Conservation (phyloP, 2,329 filamentous ascomycete species). For the Pseudogymnoascus sp. region DNA sequence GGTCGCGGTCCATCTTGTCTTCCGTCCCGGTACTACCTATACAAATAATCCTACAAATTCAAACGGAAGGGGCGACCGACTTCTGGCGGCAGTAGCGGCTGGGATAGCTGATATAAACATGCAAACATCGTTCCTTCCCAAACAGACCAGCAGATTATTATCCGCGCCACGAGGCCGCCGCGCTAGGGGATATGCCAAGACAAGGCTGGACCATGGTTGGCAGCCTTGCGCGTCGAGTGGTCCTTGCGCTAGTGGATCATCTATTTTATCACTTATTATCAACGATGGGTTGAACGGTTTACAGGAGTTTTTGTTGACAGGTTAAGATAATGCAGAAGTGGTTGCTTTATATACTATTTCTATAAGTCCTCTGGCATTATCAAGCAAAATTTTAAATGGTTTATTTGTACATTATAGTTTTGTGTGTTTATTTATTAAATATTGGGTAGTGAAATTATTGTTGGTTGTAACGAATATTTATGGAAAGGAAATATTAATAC, state of each 20-base stretch:
- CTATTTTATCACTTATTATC: not conserved
- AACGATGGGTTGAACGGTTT: not conserved
- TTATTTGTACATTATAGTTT: no score
- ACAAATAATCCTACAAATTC: not conserved
- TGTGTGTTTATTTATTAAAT: no score
- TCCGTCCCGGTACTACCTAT: not conserved
- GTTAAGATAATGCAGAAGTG: not conserved
- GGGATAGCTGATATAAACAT: not conserved
- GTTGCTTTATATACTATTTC: not conserved
- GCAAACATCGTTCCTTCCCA: not conserved
- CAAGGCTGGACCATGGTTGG: not conserved
- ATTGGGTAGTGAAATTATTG: no score
- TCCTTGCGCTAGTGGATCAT: not conserved
- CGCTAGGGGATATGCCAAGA: not conserved
- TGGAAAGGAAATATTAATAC: no score
- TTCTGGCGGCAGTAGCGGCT: not conserved
- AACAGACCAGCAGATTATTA: not conserved
- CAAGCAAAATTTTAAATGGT: no score
- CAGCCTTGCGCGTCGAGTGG: not conserved
- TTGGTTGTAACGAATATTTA: no score
- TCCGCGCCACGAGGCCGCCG: not conserved
- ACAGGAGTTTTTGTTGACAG: not conserved
- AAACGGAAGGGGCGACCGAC: not conserved
- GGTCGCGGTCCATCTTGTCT: slow-evolving; percentile 20
- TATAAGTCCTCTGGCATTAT: not conserved